A percentile compares a stretch with the other conserved stretches of the same genome.
Conservation (phyloP, 768 basidiomycete species). For the Boletus sp. region DNA sequence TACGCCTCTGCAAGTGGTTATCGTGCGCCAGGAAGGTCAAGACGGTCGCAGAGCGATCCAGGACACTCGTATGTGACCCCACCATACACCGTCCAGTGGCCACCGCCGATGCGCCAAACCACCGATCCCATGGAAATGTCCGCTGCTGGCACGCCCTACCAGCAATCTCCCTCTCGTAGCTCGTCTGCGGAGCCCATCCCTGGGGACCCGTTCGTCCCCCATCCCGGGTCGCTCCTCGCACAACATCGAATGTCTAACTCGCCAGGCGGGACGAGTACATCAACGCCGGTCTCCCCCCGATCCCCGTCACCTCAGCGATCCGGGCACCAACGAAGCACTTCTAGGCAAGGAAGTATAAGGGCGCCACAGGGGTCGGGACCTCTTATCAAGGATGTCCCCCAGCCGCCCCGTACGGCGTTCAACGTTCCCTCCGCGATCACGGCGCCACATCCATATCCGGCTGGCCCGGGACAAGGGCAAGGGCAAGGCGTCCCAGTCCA, state of each 20-base stretch:
- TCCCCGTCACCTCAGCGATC: constrained; percentile 19
- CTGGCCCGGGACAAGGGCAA: constrained; percentile 9
- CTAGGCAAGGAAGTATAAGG: constrained; percentile 18
- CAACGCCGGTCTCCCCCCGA: constrained; percentile 17
- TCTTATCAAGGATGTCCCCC: constrained; percentile 20
- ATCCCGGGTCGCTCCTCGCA: constrained; percentile 7
- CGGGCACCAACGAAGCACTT: constrained; percentile 13
- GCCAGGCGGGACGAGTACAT: neutral
- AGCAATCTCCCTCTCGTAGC: constrained; percentile 18
- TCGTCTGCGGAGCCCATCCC: constrained; percentile 21
- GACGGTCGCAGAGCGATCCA: constrained; percentile 24
- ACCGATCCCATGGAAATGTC: constrained; percentile 14
- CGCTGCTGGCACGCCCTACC: neutral
- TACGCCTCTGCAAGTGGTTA: constrained; percentile 6
- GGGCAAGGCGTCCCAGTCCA: neutral
- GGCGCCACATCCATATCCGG: constrained; percentile 15
- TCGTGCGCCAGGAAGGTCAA: constrained; percentile 12
- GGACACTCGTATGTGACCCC: constrained; percentile 19
- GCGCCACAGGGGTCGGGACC: constrained; percentile 14
- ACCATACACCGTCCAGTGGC: constrained; percentile 26
- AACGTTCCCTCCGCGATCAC: constrained; percentile 8
- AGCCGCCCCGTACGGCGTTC: constrained; percentile 18
- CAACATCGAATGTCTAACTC: constrained; percentile 8
- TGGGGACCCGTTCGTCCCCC: constrained; percentile 13
- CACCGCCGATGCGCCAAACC: constrained; percentile 23